A percentile compares a stretch with the other conserved stretches of the same genome.
phyloP scores from a whole-genome alignment of 2,329 filamentous ascomycete genomes.

The Magnaporthiopsis incrustans region DNA sequence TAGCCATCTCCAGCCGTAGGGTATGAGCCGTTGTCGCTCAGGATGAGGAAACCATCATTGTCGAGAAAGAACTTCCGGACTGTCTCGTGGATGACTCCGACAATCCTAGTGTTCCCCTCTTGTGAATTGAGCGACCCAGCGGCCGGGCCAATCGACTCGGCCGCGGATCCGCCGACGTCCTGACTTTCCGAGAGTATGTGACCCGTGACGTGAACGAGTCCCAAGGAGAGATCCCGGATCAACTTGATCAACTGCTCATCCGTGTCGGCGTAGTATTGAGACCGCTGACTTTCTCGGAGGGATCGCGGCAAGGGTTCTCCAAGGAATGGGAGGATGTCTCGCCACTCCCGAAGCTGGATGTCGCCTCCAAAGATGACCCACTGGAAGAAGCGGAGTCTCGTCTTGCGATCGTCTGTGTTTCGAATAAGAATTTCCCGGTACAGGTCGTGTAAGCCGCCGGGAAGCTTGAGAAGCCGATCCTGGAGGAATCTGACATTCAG shows the following conservation, averaged over 20 bases:
- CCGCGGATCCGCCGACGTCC: neutral
- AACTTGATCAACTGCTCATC: conserved; percentile 1
- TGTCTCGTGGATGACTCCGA: neutral
- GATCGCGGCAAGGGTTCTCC: neutral
- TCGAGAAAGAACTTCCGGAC: neutral
- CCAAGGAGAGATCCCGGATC: conserved; percentile 3
- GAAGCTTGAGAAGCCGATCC: neutral
- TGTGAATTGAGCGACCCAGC: neutral
- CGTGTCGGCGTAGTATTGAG: neutral
- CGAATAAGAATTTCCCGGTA: neutral
- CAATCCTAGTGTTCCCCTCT: neutral
- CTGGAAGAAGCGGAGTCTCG: neutral
- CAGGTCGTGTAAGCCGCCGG: neutral
- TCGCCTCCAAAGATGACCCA: neutral
- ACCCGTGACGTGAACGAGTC: conserved; percentile 1
- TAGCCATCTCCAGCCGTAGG: too few species aligned
- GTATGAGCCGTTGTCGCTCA: too few species aligned
- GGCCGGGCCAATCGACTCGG: neutral
- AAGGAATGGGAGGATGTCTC: neutral
- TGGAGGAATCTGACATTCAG: neutral
- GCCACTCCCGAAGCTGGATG: neutral
- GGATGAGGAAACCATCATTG: neutral
- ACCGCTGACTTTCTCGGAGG: neutral
- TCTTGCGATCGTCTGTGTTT: neutral
- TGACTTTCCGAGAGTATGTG: neutral